Evolutionary conservation across 2,329 filamentous ascomycete genomes (phyloP), one percentile per base, ranked within the genome.

Genomic region (Beauveria asiatica): DNA sequence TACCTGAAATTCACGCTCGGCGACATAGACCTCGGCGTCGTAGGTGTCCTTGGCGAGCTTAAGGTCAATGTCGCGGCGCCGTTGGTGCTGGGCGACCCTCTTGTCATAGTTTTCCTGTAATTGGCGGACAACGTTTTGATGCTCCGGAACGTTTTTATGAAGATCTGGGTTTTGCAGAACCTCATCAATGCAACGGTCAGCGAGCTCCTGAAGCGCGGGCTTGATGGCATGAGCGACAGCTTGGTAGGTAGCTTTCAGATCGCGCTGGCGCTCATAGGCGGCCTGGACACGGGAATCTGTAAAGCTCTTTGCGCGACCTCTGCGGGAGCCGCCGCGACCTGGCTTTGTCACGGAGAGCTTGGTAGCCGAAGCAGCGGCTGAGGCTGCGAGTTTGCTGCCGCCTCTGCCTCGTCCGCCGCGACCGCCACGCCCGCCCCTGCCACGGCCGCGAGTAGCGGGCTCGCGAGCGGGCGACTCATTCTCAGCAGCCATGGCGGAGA

Each of bases 211-310:
- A 16, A 89, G 75, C 10, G 84, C 79, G 17, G 83, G 82, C 70
- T 87, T 89, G 66, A 88, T 73, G 33, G 81, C 78, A 65, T 83
- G 80, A 61, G 83, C 80, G 56, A 90, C 80, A 61, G 80, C 76
- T n/a, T 83, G 79, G 71, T 83, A 90, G 25, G 78, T 78, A 60
- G 83, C 83, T 70, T 87, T 87, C 66, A 90, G 76, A 65, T 87
- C 81, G 65, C 86, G 79, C 69, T 86, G 83, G 59, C 87, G 84
- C 69, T 85, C 82, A 64, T 83, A 81, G 60, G 79, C 78, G 55
- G 81, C 82, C 69, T 85, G 83, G 57, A 80, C 78, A 63, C 76
- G 78, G 63, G 76, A 73, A 64, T 81, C 78, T 62, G 77, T 73
- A 66, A 83, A 84, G 66, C 78, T 78, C 73, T 84, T 84, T 70